Base-by-base conservation (phyloP, 768 basidiomycete genomes). In the Rhodocollybia butyracea region DNA sequence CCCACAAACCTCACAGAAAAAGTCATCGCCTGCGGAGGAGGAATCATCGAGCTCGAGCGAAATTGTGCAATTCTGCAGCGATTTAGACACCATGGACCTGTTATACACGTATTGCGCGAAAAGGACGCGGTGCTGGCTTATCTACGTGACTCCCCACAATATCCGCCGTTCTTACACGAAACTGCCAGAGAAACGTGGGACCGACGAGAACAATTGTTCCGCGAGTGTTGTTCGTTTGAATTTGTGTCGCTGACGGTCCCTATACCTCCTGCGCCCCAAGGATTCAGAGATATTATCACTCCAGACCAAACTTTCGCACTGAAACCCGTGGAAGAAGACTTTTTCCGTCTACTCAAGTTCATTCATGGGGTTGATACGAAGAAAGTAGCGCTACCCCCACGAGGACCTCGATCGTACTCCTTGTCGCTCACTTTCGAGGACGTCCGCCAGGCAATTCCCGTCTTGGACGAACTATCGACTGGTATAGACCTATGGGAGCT, bases 401-500 rank as follows among this genome's bases (percentile, higher is more conserved):
- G 13, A 4, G 24, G 24, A 8, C 22, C 5, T 26, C 22, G 83
- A 31, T 84, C 88, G 3, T 85, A 87, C 69, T 89, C 88, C 75
- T 73, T 92, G 24, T 80, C 84, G 10, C 70, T 92, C 57, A 89
- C 89, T 1, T 88, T 85, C 65, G 85, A 88, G 0, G 86, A 91
- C 63, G 61, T 89, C 54, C 75, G 74, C 15, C 77, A 81, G 3
- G 80, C 82, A 0, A 69, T 89, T 45, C 69, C 71, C 5, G 60
- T 77, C 45, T 72, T 91, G 24, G 77, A 83, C 27, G 79, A 82
- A 36, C 64, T 92, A 48, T 80, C 77, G 1, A 70, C 74, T 2
- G 90, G 89, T 8, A 84, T 83, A 7, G 88, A 91, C 62, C 88
- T 87, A 0, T 73, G 91, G 61, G 89, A 91, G 66, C 67, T 91